A percentile compares a stretch with the other conserved stretches of the same genome.
These are phyloP conservation scores for Penicillium sp. DNA, from an alignment of 2,329 filamentous ascomycete genomes.

Conservation along the genomic window DNA sequence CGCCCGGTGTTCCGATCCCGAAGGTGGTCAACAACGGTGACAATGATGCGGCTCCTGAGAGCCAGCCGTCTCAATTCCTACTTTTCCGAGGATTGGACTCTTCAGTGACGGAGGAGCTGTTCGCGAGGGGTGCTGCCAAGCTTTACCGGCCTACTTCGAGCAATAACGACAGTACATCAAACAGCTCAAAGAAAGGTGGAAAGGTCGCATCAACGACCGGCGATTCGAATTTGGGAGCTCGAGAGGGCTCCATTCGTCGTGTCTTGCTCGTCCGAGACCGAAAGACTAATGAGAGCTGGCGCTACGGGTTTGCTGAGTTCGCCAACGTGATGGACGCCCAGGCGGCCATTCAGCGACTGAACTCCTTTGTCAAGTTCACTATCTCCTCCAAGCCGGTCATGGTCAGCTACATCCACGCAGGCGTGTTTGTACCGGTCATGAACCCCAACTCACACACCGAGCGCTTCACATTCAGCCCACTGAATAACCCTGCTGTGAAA, in stretches of 20 bases:
- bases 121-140: conserved; percentile 71
- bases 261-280: conserved; percentile 75
- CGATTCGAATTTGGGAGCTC: conserved; percentile 65
- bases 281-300: conserved; percentile 68
- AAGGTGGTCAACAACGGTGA: conserved; percentile 53
- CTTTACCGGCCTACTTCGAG: conserved; percentile 60
- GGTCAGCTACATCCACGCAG: conserved; percentile 76
- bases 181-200: conserved; percentile 45
- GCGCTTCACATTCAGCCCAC: conserved; percentile 66
- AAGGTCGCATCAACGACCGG: conserved; percentile 58
- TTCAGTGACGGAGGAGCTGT: conserved; percentile 68
- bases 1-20: conserved; percentile 39
- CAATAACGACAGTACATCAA: conserved; percentile 33
- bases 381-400: conserved; percentile 71
- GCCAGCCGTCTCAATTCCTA: conserved; percentile 70
- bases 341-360: conserved; percentile 69
- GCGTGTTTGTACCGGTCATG: conserved; percentile 75
- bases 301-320: conserved; percentile 83
- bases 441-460: conserved; percentile 58
- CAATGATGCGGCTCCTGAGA: conserved; percentile 54
- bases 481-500: conserved; percentile 65
- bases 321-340: conserved; percentile 72
- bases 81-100: conserved; percentile 69
- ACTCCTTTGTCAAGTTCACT: conserved; percentile 70
- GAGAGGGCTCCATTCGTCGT: conserved; percentile 70